These are phyloP conservation scores for Phialophora verrucosa DNA, from an alignment of 2,329 filamentous ascomycete genomes.

Conservation along the genomic window DNA sequence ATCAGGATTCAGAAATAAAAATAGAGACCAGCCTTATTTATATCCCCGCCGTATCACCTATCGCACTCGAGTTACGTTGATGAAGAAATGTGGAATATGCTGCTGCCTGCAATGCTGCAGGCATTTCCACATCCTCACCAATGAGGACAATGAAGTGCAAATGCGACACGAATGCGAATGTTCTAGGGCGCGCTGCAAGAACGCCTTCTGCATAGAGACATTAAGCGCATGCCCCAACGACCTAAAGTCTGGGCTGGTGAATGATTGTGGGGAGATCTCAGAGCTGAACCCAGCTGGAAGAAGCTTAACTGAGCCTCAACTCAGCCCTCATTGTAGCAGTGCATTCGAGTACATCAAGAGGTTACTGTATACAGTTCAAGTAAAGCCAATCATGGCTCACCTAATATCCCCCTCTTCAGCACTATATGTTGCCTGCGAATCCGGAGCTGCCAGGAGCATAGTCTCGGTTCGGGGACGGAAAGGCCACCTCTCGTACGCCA, in stretches of 20 bases:
- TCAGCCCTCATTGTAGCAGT: background rate
- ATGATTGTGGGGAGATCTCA: background rate
- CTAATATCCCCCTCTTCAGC: constrained; percentile 5
- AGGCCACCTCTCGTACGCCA: constrained; percentile 39
- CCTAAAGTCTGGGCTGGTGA: background rate
- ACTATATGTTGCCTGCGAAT: constrained; percentile 25
- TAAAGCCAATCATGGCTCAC: background rate
- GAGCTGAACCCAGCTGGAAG: background rate
- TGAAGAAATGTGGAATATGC: background rate
- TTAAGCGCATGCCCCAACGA: background rate
- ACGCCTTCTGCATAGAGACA: background rate
- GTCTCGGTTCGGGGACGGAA: constrained; percentile 30
- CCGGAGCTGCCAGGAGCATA: constrained; percentile 27
- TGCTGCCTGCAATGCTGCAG: background rate
- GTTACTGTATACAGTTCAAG: background rate
- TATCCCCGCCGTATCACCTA: background rate
- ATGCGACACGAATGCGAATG: background rate
- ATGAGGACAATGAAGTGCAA: background rate
- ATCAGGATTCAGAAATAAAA: background rate
- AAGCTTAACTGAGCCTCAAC: background rate
- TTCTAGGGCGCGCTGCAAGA: background rate
- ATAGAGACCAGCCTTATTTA: background rate
- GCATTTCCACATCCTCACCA: background rate
- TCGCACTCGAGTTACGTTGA: background rate
- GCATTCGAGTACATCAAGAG: background rate